Evolutionary conservation across 1,284 basidiomycete species (phyloP).

Genomic region (Moesziomyces sp.): DNA sequence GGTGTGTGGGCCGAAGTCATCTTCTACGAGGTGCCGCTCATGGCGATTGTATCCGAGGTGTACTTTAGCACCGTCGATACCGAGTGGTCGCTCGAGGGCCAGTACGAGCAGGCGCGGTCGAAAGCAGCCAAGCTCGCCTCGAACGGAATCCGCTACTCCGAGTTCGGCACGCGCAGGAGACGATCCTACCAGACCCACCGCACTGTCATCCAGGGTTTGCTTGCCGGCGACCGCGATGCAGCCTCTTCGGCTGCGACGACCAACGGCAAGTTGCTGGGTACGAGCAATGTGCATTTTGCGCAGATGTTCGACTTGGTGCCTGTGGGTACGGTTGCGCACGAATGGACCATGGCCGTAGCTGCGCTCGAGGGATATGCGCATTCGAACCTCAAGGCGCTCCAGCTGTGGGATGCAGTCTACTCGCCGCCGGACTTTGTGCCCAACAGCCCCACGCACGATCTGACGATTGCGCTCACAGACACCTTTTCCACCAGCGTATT

Average conservation of each 20-base stretch:
- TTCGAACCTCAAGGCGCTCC: slow-evolving; percentile 54
- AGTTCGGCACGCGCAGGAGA: slow-evolving; percentile 91
- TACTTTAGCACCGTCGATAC: slow-evolving; percentile 78
- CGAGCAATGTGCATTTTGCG: slow-evolving; percentile 63
- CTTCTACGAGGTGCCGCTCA: slow-evolving; percentile 93
- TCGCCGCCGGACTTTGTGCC: slow-evolving; percentile 61
- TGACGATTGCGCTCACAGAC: slow-evolving; percentile 66
- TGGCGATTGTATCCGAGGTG: slow-evolving; percentile 85
- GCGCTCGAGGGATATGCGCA: slow-evolving; percentile 58
- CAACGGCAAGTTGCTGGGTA: slow-evolving; percentile 75
- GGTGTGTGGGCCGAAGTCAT: slow-evolving; percentile 92
- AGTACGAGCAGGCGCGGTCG: slow-evolving; percentile 76
- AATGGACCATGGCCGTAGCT: slow-evolving; percentile 67
- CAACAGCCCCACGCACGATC: slow-evolving; percentile 55
- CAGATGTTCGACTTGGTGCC: slow-evolving; percentile 54
- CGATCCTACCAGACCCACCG: slow-evolving; percentile 84
- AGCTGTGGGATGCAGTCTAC: slow-evolving; percentile 65
- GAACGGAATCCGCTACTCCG: slow-evolving; percentile 81
- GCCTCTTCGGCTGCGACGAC: not conserved
- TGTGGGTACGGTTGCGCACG: slow-evolving; percentile 65
- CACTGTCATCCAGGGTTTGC: slow-evolving; percentile 78
- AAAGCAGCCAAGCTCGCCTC: slow-evolving; percentile 80
- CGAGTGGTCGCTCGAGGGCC: slow-evolving; percentile 85
- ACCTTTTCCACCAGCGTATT: slow-evolving; percentile 65
- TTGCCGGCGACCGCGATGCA: slow-evolving; percentile 71